phyloP scores from a whole-genome alignment of 1,139 yeast species.

The Geotrichum cucujoidarum region DNA sequence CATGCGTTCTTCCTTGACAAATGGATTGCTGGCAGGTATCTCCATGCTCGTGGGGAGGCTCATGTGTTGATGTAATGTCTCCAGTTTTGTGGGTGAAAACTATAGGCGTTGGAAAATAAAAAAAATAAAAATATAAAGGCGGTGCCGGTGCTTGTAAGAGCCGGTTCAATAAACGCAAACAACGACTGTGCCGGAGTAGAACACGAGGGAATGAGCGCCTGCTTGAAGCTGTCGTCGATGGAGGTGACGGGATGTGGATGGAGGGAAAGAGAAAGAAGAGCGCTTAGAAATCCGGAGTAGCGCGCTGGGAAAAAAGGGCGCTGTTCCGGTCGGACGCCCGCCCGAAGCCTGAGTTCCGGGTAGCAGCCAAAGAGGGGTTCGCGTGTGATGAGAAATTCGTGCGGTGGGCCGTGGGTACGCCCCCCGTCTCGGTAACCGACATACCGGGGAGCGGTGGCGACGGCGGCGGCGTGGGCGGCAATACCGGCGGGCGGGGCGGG shows the following conservation, averaged over 20 bases:
- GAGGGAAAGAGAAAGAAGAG: neutral
- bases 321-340: constrained; percentile 15
- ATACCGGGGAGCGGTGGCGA: too few relatives aligned
- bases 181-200: too few relatives aligned
- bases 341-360: constrained; percentile 7
- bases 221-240: neutral
- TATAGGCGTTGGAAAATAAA: neutral
- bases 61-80: neutral
- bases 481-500: too few relatives aligned
- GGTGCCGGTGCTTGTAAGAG: neutral
- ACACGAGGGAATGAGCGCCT: too few relatives aligned
- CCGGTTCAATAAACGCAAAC: neutral
- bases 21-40: neutral
- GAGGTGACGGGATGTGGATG: neutral
- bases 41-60: neutral
- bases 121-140: neutral
- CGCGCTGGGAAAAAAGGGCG: constrained; percentile 1
- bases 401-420: too few relatives aligned
- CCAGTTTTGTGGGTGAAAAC: neutral
- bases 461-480: too few relatives aligned
- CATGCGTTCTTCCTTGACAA: constrained; percentile 5
- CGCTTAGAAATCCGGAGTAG: too few relatives aligned
- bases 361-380: constrained; percentile 4
- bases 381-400: neutral
- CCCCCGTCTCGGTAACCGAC: too few relatives aligned